Base-by-base conservation (phyloP, 1,139 yeast species). In the Geotrichum carabidarum region DNA sequence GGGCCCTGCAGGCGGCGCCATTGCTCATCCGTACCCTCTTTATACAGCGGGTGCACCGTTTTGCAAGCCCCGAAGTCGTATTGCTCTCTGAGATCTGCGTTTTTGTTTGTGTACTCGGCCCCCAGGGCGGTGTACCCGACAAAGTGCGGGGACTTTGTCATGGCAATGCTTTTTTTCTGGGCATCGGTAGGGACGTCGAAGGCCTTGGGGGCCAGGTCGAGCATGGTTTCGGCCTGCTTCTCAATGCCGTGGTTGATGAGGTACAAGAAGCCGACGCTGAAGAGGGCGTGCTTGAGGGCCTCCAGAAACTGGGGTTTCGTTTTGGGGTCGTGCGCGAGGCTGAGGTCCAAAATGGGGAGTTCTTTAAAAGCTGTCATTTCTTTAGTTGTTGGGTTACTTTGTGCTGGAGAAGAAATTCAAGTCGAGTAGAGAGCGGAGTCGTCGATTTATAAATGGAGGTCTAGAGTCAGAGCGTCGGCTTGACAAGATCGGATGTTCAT, bases 71-170 rank as follows among this genome's bases (percentile, higher is more conserved):
- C 88, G 59, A 83, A 72, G 63, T 83, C 89, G 58, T 80, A 80
- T 68, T 83, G 88, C 63, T 83, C 88, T 59, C 89, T 72, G 79
- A 84, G 77, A 62, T 83, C 89, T 8, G 80, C 76, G 40, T 74
- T 74, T 45, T 72, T 71, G 5, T 84, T 82, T 0, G 90, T 84
- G 56, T 80, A 78, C 64, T 84, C 89, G 59, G 83, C 83, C 4
- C 86, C 88, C 14, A 84, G 70, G 15, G 78, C 74, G 43, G 84
- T 80, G 65, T 84, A 84, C 0, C 90, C 90, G 53, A 83, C 73
- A 65, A 84, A 83, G 63, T 84, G 88, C 12, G 82, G 83, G 44
- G 81, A 80, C 57, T 81, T 71, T 47, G 78, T 74, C 87, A 84
- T 84, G 51, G 80, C 83, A 51, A 81, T 72, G 38, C 71, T 73